Evolutionary conservation across 305 asterid species (phyloP), one percentile per base, ranked within the genome.

Genomic region (Nicotiana rustica): DNA sequence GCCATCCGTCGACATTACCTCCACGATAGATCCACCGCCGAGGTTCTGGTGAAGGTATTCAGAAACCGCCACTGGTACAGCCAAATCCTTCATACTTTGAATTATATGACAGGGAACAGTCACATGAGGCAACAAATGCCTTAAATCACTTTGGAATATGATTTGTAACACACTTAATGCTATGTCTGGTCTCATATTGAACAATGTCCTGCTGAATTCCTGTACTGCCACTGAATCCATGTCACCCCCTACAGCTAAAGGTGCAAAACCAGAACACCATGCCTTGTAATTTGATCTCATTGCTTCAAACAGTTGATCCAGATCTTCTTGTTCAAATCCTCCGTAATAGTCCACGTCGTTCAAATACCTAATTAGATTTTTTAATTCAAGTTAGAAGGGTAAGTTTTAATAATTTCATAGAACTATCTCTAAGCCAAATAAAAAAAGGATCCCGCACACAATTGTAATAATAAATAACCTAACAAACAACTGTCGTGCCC

Each of bases 171-270:
- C 92, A 64, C 91, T 86, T 33, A 93, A 76, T 1, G 97, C 97
- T 25, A 93, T 93, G 88, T 95, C 97, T 0, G 97, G 97, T 55
- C 98, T 86, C 96, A 95, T 95, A 77, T 92, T 95, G 89, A 95
- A 95, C 38, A 95, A 33, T 0, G 98, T 95, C 76, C 97, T 61
- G 78, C 97, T 92, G 84, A 95, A 93, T 18, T 93, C 98, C 41
- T 93, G 97, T 4, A 93, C 96, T 0, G 94, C 92, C 10, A 89
- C 85, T 0, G 97, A 90, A 1, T 92, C 92, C 98, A 93, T 95
- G 88, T 95, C 98, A 1, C 93, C 97, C 1, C 97, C 97, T 2
- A 95, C 93, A 0, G 89, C 92, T 3, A 95, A 84, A 0, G 97
- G 98, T 1, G 97, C 97, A 36, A 92, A 95, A 8, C 98, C 97